phyloP scores from a whole-genome alignment of 2,329 filamentous ascomycete species.

The Colletotrichum noveboracense region DNA sequence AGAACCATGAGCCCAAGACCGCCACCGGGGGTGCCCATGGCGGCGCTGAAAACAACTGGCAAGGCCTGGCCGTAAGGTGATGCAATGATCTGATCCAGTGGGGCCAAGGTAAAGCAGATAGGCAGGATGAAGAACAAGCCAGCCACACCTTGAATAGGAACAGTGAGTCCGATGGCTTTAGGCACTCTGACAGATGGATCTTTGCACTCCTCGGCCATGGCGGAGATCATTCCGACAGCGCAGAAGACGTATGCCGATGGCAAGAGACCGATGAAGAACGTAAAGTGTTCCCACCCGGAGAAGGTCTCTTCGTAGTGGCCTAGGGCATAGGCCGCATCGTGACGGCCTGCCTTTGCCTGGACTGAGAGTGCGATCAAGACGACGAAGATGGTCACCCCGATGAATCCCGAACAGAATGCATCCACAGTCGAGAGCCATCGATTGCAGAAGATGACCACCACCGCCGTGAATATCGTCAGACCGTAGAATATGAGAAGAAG shows the following conservation, averaged over 20 bases:
- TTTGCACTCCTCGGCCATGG: constrained; percentile 76
- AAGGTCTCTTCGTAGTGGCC: constrained; percentile 43
- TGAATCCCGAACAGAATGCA: constrained; percentile 31
- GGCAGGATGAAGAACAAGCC: constrained; percentile 73
- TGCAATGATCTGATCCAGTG: constrained; percentile 58
- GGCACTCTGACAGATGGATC: constrained; percentile 71
- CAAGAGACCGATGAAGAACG: constrained; percentile 67
- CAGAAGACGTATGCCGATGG: constrained; percentile 77
- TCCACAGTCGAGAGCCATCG: constrained; percentile 70
- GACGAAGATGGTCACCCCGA: neutral
- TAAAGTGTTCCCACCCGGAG: neutral
- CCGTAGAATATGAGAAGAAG: constrained; percentile 75
- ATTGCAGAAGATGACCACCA: constrained; percentile 71
- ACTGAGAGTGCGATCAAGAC: neutral
- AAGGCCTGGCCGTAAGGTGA: constrained; percentile 65
- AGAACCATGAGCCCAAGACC: constrained; percentile 68
- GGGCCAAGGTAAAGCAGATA: constrained; percentile 71
- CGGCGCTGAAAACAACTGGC: constrained; percentile 66
- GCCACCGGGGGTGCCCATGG: constrained; percentile 65
- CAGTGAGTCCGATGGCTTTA: constrained; percentile 72
- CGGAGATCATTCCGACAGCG: constrained; percentile 65
- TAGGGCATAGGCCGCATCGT: neutral
- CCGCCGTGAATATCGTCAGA: constrained; percentile 68
- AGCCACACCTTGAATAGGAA: constrained; percentile 69
- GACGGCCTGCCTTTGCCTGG: neutral